A percentile compares a stretch with the other conserved stretches of the same genome.
Evolutionary conservation across 371 early-diverging fungal species (phyloP).

Genomic region (Apophysomyces ossiformis): DNA sequence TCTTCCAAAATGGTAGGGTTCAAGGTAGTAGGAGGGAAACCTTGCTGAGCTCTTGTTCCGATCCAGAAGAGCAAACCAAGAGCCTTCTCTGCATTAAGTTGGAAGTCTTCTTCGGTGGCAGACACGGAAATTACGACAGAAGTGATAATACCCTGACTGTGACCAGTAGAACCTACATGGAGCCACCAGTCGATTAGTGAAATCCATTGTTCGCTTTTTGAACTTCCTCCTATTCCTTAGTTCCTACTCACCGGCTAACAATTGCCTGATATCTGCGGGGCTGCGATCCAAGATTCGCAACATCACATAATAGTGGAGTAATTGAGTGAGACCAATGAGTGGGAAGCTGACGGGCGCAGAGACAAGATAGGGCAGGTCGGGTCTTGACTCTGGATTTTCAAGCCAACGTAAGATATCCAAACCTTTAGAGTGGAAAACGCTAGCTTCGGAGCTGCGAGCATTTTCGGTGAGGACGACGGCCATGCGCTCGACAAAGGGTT

Average conservation of each 20-base stretch:
- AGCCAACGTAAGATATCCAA: slow-evolving; percentile 91
- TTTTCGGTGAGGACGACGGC: slow-evolving; percentile 73
- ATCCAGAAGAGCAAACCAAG: slow-evolving; percentile 91
- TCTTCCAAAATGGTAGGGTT: slow-evolving; percentile 89
- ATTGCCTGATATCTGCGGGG: slow-evolving; percentile 47
- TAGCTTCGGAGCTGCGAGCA: slow-evolving; percentile 72
- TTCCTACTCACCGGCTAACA: slow-evolving; percentile 53
- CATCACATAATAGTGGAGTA: slow-evolving; percentile 83
- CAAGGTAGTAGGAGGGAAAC: slow-evolving; percentile 87
- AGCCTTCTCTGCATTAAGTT: slow-evolving; percentile 83
- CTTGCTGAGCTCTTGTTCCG: slow-evolving; percentile 87
- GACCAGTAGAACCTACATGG: slow-evolving; percentile 85
- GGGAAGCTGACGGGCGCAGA: slow-evolving; percentile 89
- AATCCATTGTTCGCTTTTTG: too few species aligned
- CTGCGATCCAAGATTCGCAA: slow-evolving; percentile 60
- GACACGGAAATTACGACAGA: slow-evolving; percentile 90
- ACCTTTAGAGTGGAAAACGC: slow-evolving; percentile 80
- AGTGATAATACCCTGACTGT: slow-evolving; percentile 93
- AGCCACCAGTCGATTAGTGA: too few species aligned
- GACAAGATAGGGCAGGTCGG: slow-evolving; percentile 82
- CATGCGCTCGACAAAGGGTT: slow-evolving; percentile 81
- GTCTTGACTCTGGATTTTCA: slow-evolving; percentile 82
- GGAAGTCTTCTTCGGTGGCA: slow-evolving; percentile 80
- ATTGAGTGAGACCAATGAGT: slow-evolving; percentile 88
- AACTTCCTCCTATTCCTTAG: slow-evolving; percentile 3